phyloP scores from a whole-genome alignment of 1,284 basidiomycete species.

The Trichosporon sp. region DNA sequence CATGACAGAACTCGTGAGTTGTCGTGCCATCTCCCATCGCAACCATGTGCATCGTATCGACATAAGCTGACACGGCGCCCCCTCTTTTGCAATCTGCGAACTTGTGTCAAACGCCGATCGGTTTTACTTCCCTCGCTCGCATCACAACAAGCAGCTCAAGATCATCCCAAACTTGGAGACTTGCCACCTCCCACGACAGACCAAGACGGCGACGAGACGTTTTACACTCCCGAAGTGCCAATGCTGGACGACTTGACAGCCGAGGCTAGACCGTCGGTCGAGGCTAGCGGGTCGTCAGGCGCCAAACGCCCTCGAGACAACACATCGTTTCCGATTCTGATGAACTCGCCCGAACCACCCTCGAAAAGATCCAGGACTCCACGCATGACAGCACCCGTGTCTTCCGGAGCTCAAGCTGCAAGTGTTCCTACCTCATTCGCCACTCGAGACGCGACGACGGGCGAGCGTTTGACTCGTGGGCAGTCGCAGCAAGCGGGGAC shows the following conservation, averaged over 20 bases:
- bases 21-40: background rate
- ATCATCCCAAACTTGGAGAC: background rate
- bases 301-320: conserved; percentile 1
- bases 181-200: background rate
- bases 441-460: background rate
- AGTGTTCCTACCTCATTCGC: background rate
- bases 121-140: background rate
- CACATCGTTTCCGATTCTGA: background rate
- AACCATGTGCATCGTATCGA: background rate
- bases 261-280: background rate
- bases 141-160: background rate
- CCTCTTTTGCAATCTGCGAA: background rate
- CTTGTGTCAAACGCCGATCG: conserved; percentile 6
- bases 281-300: background rate
- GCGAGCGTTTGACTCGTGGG: background rate
- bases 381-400: background rate
- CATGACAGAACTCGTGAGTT: background rate
- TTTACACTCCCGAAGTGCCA: background rate
- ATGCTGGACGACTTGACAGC: background rate
- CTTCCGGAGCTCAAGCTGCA: background rate
- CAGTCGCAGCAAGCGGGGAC: background rate
- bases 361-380: background rate
- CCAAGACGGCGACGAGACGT: background rate
- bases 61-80: conserved; percentile 4
- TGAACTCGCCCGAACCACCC: conserved; percentile 3